phyloP scores from a whole-genome alignment of 495 filamentous ascomycete species.

The Thozetella sp. region DNA sequence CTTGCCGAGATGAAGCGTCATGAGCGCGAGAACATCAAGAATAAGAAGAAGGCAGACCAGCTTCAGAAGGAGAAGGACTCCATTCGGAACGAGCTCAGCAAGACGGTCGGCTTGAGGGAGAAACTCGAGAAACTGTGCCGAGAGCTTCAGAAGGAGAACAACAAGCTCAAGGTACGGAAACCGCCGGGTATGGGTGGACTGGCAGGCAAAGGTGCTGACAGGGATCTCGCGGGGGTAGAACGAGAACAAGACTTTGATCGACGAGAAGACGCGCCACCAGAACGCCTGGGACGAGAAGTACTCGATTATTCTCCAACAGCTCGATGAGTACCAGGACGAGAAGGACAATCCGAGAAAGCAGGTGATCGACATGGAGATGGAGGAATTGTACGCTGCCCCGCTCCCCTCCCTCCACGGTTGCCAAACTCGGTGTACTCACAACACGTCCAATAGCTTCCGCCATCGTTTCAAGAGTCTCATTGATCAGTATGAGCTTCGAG shows the following conservation, averaged over 20 bases:
- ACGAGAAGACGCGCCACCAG: slow-evolving; percentile 79
- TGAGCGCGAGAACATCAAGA: slow-evolving; percentile 91
- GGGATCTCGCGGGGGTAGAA: slow-evolving; percentile 58
- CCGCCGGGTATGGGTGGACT: not conserved
- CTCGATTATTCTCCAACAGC: slow-evolving; percentile 70
- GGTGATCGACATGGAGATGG: slow-evolving; percentile 76
- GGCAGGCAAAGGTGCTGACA: slow-evolving; percentile 29
- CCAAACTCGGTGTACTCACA: slow-evolving; percentile 20
- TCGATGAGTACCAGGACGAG: slow-evolving; percentile 79
- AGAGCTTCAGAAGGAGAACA: slow-evolving; percentile 93
- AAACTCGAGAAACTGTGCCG: slow-evolving; percentile 94
- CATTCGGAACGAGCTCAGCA: slow-evolving; percentile 80
- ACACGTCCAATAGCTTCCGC: slow-evolving; percentile 63
- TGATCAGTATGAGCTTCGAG: slow-evolving; percentile 93
- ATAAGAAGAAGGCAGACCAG: slow-evolving; percentile 92
- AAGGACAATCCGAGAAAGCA: slow-evolving; percentile 76
- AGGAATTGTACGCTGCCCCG: slow-evolving; percentile 71
- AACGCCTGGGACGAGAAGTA: slow-evolving; percentile 83
- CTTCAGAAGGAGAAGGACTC: slow-evolving; percentile 97
- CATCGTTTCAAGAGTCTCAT: slow-evolving; percentile 89
- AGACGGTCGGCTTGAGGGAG: slow-evolving; percentile 84
- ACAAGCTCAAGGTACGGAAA: slow-evolving; percentile 82
- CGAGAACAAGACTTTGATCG: slow-evolving; percentile 84
- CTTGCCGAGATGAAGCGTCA: slow-evolving; percentile 92
- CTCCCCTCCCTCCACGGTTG: not conserved